phyloP scores from a whole-genome alignment of 2,329 filamentous ascomycete genomes.

The Claviceps quebecensis region DNA sequence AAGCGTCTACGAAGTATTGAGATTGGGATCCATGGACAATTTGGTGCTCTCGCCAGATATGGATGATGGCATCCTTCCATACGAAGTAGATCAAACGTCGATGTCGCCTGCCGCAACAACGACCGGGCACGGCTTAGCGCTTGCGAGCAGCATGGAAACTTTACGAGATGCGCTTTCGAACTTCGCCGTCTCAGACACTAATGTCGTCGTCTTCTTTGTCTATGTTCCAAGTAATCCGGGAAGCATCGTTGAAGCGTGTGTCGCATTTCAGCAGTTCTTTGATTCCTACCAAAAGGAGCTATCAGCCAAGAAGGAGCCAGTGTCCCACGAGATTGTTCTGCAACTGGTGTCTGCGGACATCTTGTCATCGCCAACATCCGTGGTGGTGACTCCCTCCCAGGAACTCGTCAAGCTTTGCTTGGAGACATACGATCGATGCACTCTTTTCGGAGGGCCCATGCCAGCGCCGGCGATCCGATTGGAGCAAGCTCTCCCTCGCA shows the following conservation, averaged over 20 bases:
- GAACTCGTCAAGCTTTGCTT: conserved; percentile 52
- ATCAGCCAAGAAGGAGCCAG: conserved; percentile 26
- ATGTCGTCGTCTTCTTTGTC: conserved; percentile 63
- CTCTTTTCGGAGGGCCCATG: conserved; percentile 38
- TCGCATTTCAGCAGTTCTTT: conserved; percentile 59
- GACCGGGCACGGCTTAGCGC: conserved; percentile 28
- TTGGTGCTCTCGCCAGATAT: conserved; percentile 27
- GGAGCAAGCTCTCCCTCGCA: conserved; percentile 53
- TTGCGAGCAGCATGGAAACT: conserved; percentile 34
- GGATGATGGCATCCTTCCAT: conserved; percentile 33
- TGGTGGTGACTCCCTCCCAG: conserved; percentile 46
- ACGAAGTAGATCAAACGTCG: conserved; percentile 32
- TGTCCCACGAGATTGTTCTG: conserved; percentile 54
- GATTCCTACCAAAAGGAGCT: conserved; percentile 37
- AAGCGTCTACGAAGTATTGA: conserved; percentile 59
- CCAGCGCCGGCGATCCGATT: conserved; percentile 60
- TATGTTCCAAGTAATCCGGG: conserved; percentile 50
- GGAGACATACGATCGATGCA: conserved; percentile 67
- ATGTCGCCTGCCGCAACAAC: conserved; percentile 26
- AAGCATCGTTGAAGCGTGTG: conserved; percentile 56
- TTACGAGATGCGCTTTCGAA: conserved; percentile 32
- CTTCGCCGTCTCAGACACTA: conserved; percentile 32
- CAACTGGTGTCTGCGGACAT: conserved; percentile 59
- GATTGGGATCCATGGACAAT: conserved; percentile 51
- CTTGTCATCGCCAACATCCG: conserved; percentile 47